Conservation (phyloP, 768 basidiomycete genomes). For the Lactarius tabidus region DNA sequence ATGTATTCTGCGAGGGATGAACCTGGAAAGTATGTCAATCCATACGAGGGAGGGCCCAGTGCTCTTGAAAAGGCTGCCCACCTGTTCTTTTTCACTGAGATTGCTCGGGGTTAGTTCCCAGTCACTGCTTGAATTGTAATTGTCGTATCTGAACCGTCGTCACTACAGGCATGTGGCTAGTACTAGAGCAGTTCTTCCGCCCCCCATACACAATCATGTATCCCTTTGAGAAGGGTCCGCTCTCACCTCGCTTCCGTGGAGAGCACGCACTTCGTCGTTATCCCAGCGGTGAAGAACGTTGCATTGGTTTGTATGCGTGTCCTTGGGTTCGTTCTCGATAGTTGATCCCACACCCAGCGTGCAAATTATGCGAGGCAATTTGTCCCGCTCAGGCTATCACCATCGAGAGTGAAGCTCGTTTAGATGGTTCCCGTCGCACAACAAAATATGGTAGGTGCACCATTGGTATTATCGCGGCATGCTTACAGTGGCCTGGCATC, state of each 20-base stretch:
- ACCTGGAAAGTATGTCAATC: conserved; percentile 53
- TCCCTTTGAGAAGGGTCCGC: conserved; percentile 96
- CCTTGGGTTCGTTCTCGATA: not conserved
- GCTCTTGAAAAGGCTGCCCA: conserved; percentile 96
- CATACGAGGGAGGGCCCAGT: conserved; percentile 75
- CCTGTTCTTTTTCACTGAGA: conserved; percentile 98
- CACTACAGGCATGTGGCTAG: conserved; percentile 91
- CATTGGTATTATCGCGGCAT: not conserved
- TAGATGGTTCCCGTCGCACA: conserved; percentile 93
- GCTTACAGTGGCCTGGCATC: not conserved
- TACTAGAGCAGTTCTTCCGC: conserved; percentile 85
- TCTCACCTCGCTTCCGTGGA: conserved; percentile 96
- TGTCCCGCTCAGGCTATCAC: conserved; percentile 99
- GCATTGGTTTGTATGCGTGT: conserved; percentile 73
- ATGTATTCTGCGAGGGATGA: conserved; percentile 31
- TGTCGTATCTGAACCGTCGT: conserved; percentile 22
- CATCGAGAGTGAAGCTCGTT: conserved; percentile 94
- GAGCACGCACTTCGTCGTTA: conserved; percentile 97
- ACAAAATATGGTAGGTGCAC: conserved; percentile 83
- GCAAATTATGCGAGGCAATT: conserved; percentile 98
- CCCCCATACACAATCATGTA: conserved; percentile 99
- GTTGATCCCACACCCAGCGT: conserved; percentile 51
- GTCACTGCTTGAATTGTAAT: conserved; percentile 5
- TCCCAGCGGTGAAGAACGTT: conserved; percentile 96
- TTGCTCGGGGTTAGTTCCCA: conserved; percentile 72